These are phyloP conservation scores for Penicillium sp. DNA, from an alignment of 2,329 filamentous ascomycete species.

Conservation along the genomic window DNA sequence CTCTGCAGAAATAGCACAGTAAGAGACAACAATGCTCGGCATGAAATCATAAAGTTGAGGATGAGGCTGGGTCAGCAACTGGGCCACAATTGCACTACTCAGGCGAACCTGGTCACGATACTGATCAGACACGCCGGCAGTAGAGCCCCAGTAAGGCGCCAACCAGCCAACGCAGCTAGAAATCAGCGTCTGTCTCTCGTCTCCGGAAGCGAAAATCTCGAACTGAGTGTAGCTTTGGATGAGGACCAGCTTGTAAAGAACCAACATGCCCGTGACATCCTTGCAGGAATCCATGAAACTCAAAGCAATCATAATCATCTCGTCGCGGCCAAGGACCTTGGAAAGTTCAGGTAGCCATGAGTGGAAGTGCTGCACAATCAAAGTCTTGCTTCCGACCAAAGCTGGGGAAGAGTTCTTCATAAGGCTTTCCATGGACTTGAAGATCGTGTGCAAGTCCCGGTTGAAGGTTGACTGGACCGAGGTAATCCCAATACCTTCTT, in stretches of 20 bases:
- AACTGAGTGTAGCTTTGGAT: slow-evolving; percentile 90
- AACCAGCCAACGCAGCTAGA: slow-evolving; percentile 90
- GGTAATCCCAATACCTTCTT: slow-evolving; percentile 83
- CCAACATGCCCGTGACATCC: slow-evolving; percentile 84
- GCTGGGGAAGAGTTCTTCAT: slow-evolving; percentile 88
- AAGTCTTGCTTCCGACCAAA: slow-evolving; percentile 89
- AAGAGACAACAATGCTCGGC: slow-evolving; percentile 88
- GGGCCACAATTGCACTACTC: slow-evolving; percentile 90
- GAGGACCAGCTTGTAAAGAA: slow-evolving; percentile 88
- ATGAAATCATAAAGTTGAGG: slow-evolving; percentile 87
- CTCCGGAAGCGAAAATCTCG: slow-evolving; percentile 77
- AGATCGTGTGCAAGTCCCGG: slow-evolving; percentile 82
- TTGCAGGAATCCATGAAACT: slow-evolving; percentile 93
- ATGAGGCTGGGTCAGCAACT: slow-evolving; percentile 78
- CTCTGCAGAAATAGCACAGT: slow-evolving; percentile 74
- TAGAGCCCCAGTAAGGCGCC: slow-evolving; percentile 87
- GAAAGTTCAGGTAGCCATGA: slow-evolving; percentile 93
- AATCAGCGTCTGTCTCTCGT: slow-evolving; percentile 75
- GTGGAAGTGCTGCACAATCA: slow-evolving; percentile 95
- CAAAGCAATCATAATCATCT: slow-evolving; percentile 88
- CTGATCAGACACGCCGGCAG: slow-evolving; percentile 74
- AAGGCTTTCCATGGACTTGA: slow-evolving; percentile 85
- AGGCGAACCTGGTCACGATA: slow-evolving; percentile 93
- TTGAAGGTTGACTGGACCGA: slow-evolving; percentile 75
- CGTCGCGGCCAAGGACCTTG: slow-evolving; percentile 75